A percentile compares a stretch with the other conserved stretches of the same genome.
These are phyloP conservation scores for Talaromyces sp. DNA, from an alignment of 2,329 filamentous ascomycete species.

Conservation along the genomic window DNA sequence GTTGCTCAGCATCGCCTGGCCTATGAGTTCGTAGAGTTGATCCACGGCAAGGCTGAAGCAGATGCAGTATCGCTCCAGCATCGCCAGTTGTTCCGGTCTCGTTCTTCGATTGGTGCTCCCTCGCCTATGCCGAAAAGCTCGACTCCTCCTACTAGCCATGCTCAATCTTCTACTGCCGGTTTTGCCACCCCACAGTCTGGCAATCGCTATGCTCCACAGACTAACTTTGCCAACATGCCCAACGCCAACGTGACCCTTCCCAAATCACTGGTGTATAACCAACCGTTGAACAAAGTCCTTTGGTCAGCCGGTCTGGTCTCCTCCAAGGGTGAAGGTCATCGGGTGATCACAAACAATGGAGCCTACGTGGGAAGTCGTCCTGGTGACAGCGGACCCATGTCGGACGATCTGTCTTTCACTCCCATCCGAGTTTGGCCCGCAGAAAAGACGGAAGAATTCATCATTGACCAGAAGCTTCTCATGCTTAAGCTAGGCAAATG, in stretches of 20 bases:
- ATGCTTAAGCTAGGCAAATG: constrained; percentile 63
- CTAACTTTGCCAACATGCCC: constrained; percentile 43
- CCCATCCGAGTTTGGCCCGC: constrained; percentile 49
- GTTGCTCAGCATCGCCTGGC: constrained; percentile 82
- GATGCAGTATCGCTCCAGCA: constrained; percentile 63
- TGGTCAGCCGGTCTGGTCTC: constrained; percentile 55
- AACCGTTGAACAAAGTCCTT: constrained; percentile 54
- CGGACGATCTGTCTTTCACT: constrained; percentile 52
- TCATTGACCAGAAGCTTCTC: constrained; percentile 56
- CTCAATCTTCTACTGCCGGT: constrained; percentile 24
- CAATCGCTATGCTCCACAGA: constrained; percentile 43
- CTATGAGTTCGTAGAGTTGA: constrained; percentile 75
- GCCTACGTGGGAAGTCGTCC: constrained; percentile 53
- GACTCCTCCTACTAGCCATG: constrained; percentile 16
- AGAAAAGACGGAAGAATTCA: constrained; percentile 50
- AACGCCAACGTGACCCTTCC: constrained; percentile 49
- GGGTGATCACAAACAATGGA: constrained; percentile 53
- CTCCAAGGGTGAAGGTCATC: constrained; percentile 56
- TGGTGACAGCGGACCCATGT: constrained; percentile 45
- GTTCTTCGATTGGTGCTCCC: constrained; percentile 36
- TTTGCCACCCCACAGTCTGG: constrained; percentile 37
- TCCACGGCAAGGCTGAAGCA: constrained; percentile 72
- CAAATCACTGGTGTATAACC: constrained; percentile 51
- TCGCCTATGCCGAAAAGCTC: constrained; percentile 33
- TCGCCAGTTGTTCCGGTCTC: constrained; percentile 48